These are phyloP conservation scores for Westerdykella ornata DNA, from an alignment of 2,329 filamentous ascomycete genomes.

Conservation along the genomic window DNA sequence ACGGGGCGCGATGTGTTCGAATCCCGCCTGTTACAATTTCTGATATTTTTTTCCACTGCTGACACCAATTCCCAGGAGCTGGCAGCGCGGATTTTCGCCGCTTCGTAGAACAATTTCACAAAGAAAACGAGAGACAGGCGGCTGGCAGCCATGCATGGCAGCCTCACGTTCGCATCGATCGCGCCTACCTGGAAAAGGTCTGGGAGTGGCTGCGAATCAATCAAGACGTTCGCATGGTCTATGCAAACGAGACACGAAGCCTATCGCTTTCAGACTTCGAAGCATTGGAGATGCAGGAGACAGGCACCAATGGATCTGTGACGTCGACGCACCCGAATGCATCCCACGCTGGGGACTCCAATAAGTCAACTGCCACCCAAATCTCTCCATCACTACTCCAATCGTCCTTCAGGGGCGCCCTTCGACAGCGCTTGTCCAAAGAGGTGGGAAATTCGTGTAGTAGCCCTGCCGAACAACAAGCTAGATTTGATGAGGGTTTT, in stretches of 20 bases:
- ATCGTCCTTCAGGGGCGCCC: no score
- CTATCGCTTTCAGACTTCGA: conserved; percentile 30
- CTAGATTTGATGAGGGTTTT: no score
- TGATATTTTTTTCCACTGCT: conserved; percentile 7
- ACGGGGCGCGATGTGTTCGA: conserved; percentile 8
- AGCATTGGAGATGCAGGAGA: conserved; percentile 19
- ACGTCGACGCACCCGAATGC: no score
- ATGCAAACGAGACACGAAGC: conserved; percentile 34
- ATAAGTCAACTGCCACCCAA: no score
- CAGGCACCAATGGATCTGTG: conserved; percentile 3
- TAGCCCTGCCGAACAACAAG: no score
- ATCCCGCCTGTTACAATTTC: conserved; percentile 5
- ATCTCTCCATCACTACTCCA: no score
- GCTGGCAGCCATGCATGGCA: background rate
- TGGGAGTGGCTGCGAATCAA: conserved; percentile 54
- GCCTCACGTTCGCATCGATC: conserved; percentile 35
- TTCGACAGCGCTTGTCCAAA: no score
- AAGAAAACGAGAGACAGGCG: conserved; percentile 5
- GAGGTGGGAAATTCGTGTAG: no score
- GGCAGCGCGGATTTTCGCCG: conserved; percentile 37
- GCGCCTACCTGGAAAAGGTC: conserved; percentile 47
- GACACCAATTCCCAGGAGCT: conserved; percentile 30
- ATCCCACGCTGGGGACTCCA: no score
- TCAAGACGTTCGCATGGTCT: conserved; percentile 50
- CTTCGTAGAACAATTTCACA: conserved; percentile 36